Base-by-base conservation (phyloP, 371 early-diverging fungal species). In the Mucor circinelloides region DNA sequence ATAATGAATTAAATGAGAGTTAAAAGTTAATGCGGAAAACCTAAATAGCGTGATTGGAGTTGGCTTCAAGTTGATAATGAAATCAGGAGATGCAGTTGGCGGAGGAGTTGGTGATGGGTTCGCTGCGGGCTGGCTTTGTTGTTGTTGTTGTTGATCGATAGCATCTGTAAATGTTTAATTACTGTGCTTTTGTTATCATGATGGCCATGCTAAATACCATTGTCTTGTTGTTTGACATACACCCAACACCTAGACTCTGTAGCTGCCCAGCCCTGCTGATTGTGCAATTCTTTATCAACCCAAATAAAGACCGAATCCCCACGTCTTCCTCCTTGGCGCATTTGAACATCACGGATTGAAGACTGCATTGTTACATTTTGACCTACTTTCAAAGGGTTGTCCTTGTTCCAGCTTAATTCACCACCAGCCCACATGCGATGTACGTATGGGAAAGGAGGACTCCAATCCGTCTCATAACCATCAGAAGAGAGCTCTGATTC, bases 371-470 rank as follows among this genome's bases (percentile, higher is more conserved):
- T 59, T 34, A 85, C 87, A 2, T 72, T 60, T 48, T 91, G 83
- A 12, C 91, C 91, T 25, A 91, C 84, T 2, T 83, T 69, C 42
- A 94, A 74, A 7, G 85, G 86, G 64, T 93, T 93, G 3, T 67
- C 66, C 9, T 77, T 71, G 48, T 79, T 81, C 78, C 85, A 91
- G 57, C 83, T 79, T 9, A 94, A 78, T 23, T 81, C 80, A 6
- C 92, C 94, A 32, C 93, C 92, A 5, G 92, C 94, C 94, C 94
- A 95, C 85, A 94, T 90, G 15, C 94, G 87, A 57, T 85, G 85
- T 38, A 73, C 48, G 58, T 86, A 94, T 5, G 93, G 92, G 9
- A 66, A 76, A 0, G 94, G 94, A 5, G 94, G 95, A 0, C 84
- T 78, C 72, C 89, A 89, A 32, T 81, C 85, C 40, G 80, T 75